These are phyloP conservation scores for Usnea hakonensis DNA, from an alignment of 495 filamentous ascomycete genomes.

Conservation along the genomic window DNA sequence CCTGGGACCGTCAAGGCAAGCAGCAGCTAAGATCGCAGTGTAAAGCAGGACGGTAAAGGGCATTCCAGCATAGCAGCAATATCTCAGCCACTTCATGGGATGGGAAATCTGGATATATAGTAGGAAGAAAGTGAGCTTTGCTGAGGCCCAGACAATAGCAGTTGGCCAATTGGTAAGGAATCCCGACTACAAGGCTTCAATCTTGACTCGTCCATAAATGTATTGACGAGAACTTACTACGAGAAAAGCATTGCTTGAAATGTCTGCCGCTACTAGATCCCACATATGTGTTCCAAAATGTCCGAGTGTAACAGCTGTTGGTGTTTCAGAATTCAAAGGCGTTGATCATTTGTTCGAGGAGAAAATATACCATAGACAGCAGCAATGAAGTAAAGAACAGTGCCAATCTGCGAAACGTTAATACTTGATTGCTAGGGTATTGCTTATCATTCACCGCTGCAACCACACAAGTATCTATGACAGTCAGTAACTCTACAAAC, in stretches of 20 bases:
- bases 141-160: not conserved
- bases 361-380: not conserved
- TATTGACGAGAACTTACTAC: not conserved
- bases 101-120: constrained; percentile 14
- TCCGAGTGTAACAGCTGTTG: constrained; percentile 6
- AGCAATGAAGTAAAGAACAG: constrained; percentile 4
- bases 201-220: not conserved
- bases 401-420: not conserved
- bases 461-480: constrained; percentile 10
- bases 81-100: constrained; percentile 11
- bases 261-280: not conserved
- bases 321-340: not conserved
- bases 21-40: not conserved
- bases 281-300: constrained; percentile 14
- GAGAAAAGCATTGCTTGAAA: constrained; percentile 11
- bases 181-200: not conserved
- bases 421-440: not conserved
- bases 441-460: constrained; percentile 3
- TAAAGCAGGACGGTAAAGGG: constrained; percentile 7
- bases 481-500: too few species aligned
- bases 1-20: constrained; percentile 6
- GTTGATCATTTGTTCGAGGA: not conserved
- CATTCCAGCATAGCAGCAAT: constrained; percentile 6
- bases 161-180: constrained; percentile 7
- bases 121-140: constrained; percentile 16